Percentiles rank a stretch among this genome's conserved stretches.
Conservation (phyloP, 306 rosid species). For the Heteromeles arbutifolia region DNA sequence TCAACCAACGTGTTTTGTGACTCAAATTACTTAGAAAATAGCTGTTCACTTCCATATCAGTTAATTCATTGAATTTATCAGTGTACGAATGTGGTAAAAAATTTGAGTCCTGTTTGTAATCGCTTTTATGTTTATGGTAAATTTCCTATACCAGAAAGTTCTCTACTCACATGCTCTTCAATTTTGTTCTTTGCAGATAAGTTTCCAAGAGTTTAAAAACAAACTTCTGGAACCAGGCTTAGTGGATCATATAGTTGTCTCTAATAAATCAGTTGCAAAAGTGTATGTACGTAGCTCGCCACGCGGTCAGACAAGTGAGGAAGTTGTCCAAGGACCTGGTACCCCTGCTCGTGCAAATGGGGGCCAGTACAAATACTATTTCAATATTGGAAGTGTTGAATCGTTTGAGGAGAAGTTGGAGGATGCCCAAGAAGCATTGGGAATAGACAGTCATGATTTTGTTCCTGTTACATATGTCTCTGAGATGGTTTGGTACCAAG, state of each 20-base stretch:
- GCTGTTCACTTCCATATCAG: neutral
- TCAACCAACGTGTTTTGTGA: neutral
- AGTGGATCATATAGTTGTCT: slow-evolving; percentile 82
- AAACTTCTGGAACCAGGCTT: slow-evolving; percentile 90
- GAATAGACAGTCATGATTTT: slow-evolving; percentile 73
- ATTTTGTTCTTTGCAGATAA: slow-evolving; percentile 58
- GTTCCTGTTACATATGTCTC: slow-evolving; percentile 83
- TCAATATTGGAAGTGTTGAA: slow-evolving; percentile 92
- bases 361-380: slow-evolving; percentile 67
- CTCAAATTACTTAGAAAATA: neutral
- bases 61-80: neutral
- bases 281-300: slow-evolving; percentile 68
- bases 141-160: slow-evolving; percentile 6
- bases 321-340: slow-evolving; percentile 58
- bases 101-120: neutral
- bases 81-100: neutral
- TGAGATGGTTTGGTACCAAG: slow-evolving; percentile 71
- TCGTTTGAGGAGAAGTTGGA: slow-evolving; percentile 95
- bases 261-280: slow-evolving; percentile 93
- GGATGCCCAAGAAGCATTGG: slow-evolving; percentile 87
- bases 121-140: neutral
- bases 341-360: slow-evolving; percentile 36
- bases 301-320: slow-evolving; percentile 46
- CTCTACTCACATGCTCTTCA: slow-evolving; percentile 9
- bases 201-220: slow-evolving; percentile 93